Evolutionary conservation across 345 rosid genomes (phyloP).

Genomic region (sweet orange (Citrus sinensis)): DVS_A1.0 CM039165.1:17734001-17734500

Average conservation of each 20-base stretch:
- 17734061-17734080: background rate
- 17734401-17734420: background rate
- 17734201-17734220: background rate
- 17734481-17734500: background rate
- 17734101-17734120: background rate
- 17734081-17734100: background rate
- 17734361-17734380: background rate
- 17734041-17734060: background rate
- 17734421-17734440: background rate
- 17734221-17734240: background rate
- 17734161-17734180: too few species aligned
- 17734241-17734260: background rate
- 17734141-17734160: background rate
- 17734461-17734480: background rate
- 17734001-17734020: background rate
- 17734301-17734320: background rate
- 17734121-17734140: background rate
- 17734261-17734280: background rate
- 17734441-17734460: background rate
- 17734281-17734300: background rate
- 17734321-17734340: background rate
- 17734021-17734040: background rate
- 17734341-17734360: background rate
- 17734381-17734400: background rate
- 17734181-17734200: background rate